Evolutionary conservation across 257 asterid genomes (phyloP).

Genomic region (Ajuga chamaepitys): DNA sequence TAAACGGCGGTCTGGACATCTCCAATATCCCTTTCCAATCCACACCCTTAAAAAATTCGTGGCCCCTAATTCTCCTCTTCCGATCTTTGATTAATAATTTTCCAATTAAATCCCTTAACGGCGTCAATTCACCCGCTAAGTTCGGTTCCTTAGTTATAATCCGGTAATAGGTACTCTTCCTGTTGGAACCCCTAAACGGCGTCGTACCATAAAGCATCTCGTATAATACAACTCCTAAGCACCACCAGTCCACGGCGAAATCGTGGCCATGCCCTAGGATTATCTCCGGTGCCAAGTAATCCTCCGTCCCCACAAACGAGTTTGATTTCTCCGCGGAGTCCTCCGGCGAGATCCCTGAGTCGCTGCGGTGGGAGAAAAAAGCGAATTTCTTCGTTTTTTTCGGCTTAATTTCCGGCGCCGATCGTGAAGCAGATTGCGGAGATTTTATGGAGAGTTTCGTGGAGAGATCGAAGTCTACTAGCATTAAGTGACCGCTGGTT

Average conservation of each 20-base stretch:
- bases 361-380: conserved; percentile 23
- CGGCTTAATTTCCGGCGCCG: conserved; percentile 14
- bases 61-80: conserved; percentile 50
- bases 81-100: conserved; percentile 72
- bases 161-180: conserved; percentile 62
- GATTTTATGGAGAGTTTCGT: conserved; percentile 44
- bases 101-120: conserved; percentile 63
- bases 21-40: conserved; percentile 59
- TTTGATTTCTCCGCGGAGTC: conserved; percentile 50
- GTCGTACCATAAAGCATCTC: conserved; percentile 83
- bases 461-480: conserved; percentile 80
- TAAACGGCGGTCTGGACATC: conserved; percentile 70
- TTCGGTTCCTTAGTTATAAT: conserved; percentile 35
- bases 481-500: conserved; percentile 72
- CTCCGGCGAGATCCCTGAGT: conserved; percentile 36
- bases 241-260: conserved; percentile 92
- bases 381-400: conserved; percentile 21
- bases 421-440: conserved; percentile 20
- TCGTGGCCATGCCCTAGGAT: conserved; percentile 74
- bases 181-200: conserved; percentile 60
- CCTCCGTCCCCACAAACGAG: conserved; percentile 91
- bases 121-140: conserved; percentile 61
- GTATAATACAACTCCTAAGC: conserved; percentile 63
- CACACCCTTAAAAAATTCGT: conserved; percentile 42
- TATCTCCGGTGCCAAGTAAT: conserved; percentile 81